Base-by-base conservation (phyloP, 2,329 filamentous ascomycete species). In the Monosporascus sp. region DNA sequence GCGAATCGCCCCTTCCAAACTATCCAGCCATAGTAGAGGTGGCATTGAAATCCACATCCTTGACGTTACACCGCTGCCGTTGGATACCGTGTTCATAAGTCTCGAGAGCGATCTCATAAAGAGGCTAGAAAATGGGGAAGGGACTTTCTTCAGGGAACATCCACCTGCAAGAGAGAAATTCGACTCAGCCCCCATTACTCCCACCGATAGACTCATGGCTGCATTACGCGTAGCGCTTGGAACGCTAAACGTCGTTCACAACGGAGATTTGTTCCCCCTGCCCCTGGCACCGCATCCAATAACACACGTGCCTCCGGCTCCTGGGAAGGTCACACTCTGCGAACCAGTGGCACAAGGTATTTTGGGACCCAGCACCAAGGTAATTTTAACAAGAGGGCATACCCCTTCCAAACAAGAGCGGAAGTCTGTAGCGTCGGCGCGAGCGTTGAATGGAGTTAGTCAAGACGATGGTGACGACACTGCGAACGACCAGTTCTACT, bases 311-410 rank as follows among this genome's bases (percentile, higher is more conserved):
- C 85, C 89, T 24, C 83, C 91, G 16, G 89, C 90, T 43, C 91
- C 92, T 0, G 94, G 90, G 43, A 91, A 88, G 71, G 89, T 97
- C 56, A 85, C 89, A 48, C 84, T 95, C n/a, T 97, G 92, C 68
- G 94, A 99, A 68, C 94, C 94, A 8, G 91, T 97, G 17, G 85
- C 89, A 6, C 94, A 99, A 70, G 94, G 94, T 8, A 70, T 94
- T 5, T 69, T 99, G 47, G 80, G 86, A 8, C 79, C 89, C 1
- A 80, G 76, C 14, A 99, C 92, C 17, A 91, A 88, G 63, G 90
- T 99, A 53, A 85, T 99, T 24, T 78, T 97, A 22, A 85, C 89
- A 48, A 80, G 81, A 26, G 81, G 84, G 5, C 81, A 78, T 60
- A 78, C 76, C 24, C 80, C 82, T 54, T 77, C 68, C 65, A 86